phyloP scores from a whole-genome alignment of 2,329 filamentous ascomycete species.

The Cytospora leucostoma region DNA sequence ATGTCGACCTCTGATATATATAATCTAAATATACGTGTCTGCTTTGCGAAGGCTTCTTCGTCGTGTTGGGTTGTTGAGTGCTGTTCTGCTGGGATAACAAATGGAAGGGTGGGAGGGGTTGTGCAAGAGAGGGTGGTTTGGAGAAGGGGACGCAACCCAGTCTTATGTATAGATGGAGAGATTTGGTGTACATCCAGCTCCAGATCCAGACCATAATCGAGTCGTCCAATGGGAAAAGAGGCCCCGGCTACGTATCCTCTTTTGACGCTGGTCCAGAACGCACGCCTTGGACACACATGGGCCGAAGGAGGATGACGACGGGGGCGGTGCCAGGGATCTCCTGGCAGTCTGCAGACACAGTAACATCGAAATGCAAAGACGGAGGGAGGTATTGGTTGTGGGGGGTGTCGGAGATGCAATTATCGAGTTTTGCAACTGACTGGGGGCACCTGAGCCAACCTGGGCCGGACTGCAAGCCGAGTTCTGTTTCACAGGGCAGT shows the following conservation, averaged over 20 bases:
- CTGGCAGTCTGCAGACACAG: slow-evolving; percentile 14
- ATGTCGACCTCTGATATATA: background rate
- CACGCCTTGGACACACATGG: slow-evolving; percentile 17
- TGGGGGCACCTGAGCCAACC: background rate
- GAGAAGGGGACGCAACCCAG: slow-evolving; percentile 21
- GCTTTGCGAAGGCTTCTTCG: background rate
- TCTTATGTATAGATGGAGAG: slow-evolving; percentile 30
- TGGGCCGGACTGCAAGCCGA: slow-evolving; percentile 4
- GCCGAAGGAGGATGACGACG: slow-evolving; percentile 13
- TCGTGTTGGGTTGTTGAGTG: background rate
- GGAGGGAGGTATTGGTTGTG: background rate
- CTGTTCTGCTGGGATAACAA: background rate
- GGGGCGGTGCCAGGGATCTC: slow-evolving; percentile 22
- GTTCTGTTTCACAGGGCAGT: background rate
- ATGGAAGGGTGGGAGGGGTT: slow-evolving; percentile 3
- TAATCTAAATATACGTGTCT: too few relatives aligned
- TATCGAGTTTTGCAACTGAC: slow-evolving; percentile 5
- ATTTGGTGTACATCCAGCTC: slow-evolving; percentile 24
- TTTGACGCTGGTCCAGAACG: slow-evolving; percentile 16
- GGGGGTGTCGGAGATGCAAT: slow-evolving; percentile 7
- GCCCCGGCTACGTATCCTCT: slow-evolving; percentile 18
- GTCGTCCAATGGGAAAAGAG: slow-evolving; percentile 16
- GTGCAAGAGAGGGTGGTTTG: background rate
- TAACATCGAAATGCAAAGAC: slow-evolving; percentile 8
- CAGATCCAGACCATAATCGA: slow-evolving; percentile 15